phyloP scores from a whole-genome alignment of 73 alveolate species.

The Halteria grandinella region DNA sequence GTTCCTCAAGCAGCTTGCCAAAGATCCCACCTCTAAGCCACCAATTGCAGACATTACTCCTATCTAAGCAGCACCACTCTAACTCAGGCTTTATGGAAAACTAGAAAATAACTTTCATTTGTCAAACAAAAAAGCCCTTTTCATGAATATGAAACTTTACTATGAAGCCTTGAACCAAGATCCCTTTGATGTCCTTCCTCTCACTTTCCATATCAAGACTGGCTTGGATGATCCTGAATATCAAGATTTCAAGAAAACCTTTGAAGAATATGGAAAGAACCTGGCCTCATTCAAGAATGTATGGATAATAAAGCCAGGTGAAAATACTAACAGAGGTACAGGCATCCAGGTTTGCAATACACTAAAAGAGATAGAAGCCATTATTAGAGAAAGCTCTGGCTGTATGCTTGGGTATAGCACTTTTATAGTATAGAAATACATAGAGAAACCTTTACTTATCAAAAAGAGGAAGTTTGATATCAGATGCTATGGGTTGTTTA shows the following conservation, averaged over 20 bases:
- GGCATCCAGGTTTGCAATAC: slow-evolving; percentile 62
- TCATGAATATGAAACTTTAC: slow-evolving; percentile 75
- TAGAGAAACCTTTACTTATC: slow-evolving; percentile 73
- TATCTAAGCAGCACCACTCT: too few species aligned
- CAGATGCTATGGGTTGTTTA: slow-evolving; percentile 73
- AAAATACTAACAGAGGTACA: slow-evolving; percentile 71
- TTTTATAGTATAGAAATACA: slow-evolving; percentile 75
- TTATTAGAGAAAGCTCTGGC: slow-evolving; percentile 4
- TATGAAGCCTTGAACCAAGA: slow-evolving; percentile 66
- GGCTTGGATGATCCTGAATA: slow-evolving; percentile 74
- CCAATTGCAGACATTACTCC: too few species aligned
- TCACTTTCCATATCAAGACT: slow-evolving; percentile 74
- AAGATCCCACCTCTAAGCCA: too few species aligned
- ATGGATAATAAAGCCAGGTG: slow-evolving; percentile 86
- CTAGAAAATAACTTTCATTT: slow-evolving; percentile 73
- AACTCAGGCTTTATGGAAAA: slow-evolving; percentile 69
- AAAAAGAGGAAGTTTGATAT: slow-evolving; percentile 81
- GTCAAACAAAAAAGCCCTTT: slow-evolving; percentile 73
- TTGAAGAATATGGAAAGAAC: slow-evolving; percentile 10
- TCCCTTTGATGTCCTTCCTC: slow-evolving; percentile 75
- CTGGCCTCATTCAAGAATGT: slow-evolving; percentile 48
- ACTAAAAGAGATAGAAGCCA: slow-evolving; percentile 41
- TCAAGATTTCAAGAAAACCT: slow-evolving; percentile 55
- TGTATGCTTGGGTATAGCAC: slow-evolving; percentile 29
- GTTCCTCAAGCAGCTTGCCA: too few species aligned